phyloP scores from a whole-genome alignment of 2,329 filamentous ascomycete species.

The Pyricularia sp. region DNA sequence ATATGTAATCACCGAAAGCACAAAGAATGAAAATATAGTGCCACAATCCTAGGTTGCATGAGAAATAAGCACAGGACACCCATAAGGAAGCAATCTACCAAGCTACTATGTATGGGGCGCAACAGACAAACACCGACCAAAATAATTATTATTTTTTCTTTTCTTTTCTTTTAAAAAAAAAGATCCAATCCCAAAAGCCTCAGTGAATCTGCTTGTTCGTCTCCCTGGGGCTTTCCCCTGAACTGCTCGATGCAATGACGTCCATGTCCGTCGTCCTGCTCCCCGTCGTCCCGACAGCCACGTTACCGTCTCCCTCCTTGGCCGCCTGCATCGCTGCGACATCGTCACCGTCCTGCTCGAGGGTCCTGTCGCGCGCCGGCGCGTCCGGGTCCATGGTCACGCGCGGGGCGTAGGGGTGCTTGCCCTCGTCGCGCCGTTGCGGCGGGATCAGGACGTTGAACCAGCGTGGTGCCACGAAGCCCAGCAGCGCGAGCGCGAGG shows the following conservation, averaged over 20 bases:
- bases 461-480: constrained; percentile 42
- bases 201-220: neutral
- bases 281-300: neutral
- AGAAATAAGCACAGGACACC: too few species aligned
- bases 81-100: too few species aligned
- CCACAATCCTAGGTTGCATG: too few species aligned
- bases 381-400: neutral
- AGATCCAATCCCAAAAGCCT: too few species aligned
- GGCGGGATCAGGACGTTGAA: constrained; percentile 42
- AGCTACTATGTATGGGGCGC: too few species aligned
- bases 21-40: too few species aligned
- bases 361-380: neutral
- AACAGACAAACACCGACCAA: too few species aligned
- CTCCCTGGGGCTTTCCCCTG: neutral
- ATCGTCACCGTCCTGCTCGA: neutral
- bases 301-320: neutral
- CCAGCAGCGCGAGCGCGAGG: constrained; percentile 34
- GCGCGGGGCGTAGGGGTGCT: constrained; percentile 2
- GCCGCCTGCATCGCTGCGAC: too few species aligned
- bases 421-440: constrained; percentile 29
- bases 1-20: too few species aligned
- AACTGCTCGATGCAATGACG: neutral
- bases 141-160: too few species aligned
- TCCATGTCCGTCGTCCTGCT: neutral
- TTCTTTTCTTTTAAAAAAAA: too few species aligned